Evolutionary conservation across 2,329 filamentous ascomycete species (phyloP).

Genomic region (Botrytis medusae): DNA sequence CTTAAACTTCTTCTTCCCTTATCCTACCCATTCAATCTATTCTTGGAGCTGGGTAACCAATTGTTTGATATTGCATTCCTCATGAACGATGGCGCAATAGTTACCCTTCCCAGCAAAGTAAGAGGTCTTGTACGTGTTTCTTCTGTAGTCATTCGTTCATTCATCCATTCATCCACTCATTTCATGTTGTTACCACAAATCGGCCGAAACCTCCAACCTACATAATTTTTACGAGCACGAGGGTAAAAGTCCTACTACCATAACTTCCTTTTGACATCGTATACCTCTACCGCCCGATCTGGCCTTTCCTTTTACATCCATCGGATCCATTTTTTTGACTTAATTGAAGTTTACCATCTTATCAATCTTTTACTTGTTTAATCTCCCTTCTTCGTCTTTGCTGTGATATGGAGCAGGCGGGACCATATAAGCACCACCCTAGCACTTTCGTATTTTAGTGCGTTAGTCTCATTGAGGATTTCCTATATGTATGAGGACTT

Average conservation of each 20-base stretch:
- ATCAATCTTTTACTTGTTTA: neutral
- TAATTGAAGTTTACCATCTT: slow-evolving; percentile 1
- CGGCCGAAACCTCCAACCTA: neutral
- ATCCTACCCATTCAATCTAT: slow-evolving; percentile 2
- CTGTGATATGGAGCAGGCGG: slow-evolving; percentile 14
- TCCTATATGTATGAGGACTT: slow-evolving; percentile 38
- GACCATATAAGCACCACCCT: slow-evolving; percentile 11
- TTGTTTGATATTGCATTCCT: neutral
- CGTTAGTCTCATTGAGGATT: slow-evolving; percentile 22
- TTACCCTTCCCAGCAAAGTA: slow-evolving; percentile 3
- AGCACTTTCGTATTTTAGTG: slow-evolving; percentile 26
- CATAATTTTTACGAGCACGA: slow-evolving; percentile 13
- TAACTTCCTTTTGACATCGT: neutral
- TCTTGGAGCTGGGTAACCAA: neutral
- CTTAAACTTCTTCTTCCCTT: neutral
- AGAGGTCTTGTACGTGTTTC: neutral
- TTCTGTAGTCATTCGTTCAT: neutral
- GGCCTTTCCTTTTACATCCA: neutral
- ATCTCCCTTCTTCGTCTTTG: neutral
- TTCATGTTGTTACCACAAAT: slow-evolving; percentile 9
- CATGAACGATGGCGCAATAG: slow-evolving; percentile 19
- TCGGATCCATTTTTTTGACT: neutral
- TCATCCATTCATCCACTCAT: neutral
- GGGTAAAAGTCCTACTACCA: slow-evolving; percentile 8
- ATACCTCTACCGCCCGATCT: neutral